A percentile compares a stretch with the other conserved stretches of the same genome.
These are phyloP conservation scores for Triangularia setosa DNA, from an alignment of 2,329 filamentous ascomycete species.

Conservation along the genomic window DNA sequence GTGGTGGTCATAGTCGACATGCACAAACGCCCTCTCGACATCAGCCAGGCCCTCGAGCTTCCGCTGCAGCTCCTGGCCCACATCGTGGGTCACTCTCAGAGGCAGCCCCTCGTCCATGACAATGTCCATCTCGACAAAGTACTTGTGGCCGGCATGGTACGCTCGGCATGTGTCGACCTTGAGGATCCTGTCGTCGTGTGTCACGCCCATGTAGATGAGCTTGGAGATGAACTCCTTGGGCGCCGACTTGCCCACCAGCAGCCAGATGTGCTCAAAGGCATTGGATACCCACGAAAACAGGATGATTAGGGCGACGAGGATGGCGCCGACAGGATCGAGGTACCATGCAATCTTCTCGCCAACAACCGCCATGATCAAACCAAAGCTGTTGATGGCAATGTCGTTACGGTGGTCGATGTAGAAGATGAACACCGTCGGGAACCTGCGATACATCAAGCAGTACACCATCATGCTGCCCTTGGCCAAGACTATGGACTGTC, in stretches of 20 bases:
- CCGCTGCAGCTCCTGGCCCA: constrained; percentile 56
- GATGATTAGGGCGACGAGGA: constrained; percentile 57
- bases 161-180: constrained; percentile 59
- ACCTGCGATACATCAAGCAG: constrained; percentile 49
- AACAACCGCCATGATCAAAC: constrained; percentile 52
- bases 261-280: constrained; percentile 58
- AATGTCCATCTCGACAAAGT: constrained; percentile 61
- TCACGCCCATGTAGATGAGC: constrained; percentile 53
- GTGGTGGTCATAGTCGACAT: constrained; percentile 42
- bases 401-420: constrained; percentile 57
- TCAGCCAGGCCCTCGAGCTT: constrained; percentile 51
- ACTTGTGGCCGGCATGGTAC: constrained; percentile 58
- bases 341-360: constrained; percentile 54
- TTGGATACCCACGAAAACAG: constrained; percentile 59
- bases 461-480: constrained; percentile 52
- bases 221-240: constrained; percentile 53
- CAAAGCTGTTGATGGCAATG: constrained; percentile 52
- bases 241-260: constrained; percentile 59
- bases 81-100: constrained; percentile 55
- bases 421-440: constrained; percentile 54
- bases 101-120: constrained; percentile 54
- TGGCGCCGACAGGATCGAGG: constrained; percentile 58
- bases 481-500: constrained; percentile 39
- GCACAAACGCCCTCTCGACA: constrained; percentile 44
- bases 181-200: constrained; percentile 49